These are phyloP conservation scores for Byssoonygena ceratinophila DNA, from an alignment of 2,329 filamentous ascomycete species.

Conservation along the genomic window DNA sequence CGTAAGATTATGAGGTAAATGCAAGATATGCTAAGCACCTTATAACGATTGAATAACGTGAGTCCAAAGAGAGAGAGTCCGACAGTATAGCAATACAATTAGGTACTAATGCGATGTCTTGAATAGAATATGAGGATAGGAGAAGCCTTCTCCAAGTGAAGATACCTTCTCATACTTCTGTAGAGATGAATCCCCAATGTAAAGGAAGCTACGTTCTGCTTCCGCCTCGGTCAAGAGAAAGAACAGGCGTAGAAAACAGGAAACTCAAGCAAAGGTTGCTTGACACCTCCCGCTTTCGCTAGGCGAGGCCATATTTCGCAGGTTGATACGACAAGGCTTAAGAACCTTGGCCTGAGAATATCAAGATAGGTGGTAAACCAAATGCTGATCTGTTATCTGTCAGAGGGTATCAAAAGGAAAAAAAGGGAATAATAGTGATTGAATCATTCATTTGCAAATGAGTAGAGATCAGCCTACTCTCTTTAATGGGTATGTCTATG, in stretches of 20 bases:
- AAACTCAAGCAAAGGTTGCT: not conserved
- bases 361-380: no score
- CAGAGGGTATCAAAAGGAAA: not conserved
- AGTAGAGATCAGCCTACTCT: not conserved
- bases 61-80: not conserved
- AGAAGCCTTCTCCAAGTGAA: not conserved
- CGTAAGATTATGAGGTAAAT: not conserved
- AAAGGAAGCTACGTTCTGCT: not conserved
- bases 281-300: not conserved
- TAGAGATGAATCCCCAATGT: not conserved
- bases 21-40: not conserved
- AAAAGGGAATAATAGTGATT: not conserved
- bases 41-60: not conserved
- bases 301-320: no score
- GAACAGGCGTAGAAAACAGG: not conserved
- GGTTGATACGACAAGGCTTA: no score
- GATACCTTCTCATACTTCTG: not conserved
- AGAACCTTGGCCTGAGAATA: no score
- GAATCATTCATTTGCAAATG: not conserved
- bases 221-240: not conserved
- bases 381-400: no score
- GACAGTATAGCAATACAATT: not conserved
- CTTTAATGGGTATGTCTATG: not conserved
- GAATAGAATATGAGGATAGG: not conserved
- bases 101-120: not conserved